Conservation (phyloP, 495 filamentous ascomycete species). For the Penicillium lividum region DNA sequence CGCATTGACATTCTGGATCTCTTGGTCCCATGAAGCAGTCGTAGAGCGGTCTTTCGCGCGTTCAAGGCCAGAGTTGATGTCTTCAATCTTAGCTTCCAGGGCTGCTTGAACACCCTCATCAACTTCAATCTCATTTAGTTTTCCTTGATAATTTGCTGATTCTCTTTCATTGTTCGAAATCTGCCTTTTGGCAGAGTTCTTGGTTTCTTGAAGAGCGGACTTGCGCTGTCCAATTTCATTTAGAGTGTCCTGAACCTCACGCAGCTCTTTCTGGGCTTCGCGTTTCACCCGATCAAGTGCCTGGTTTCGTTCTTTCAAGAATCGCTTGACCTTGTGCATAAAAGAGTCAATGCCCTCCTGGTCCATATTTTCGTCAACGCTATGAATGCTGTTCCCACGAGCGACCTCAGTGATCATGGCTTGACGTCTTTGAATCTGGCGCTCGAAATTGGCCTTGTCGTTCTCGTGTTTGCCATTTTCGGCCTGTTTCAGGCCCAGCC, state of each 20-base stretch:
- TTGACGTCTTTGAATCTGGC: slow-evolving; percentile 67
- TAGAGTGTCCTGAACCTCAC: slow-evolving; percentile 63
- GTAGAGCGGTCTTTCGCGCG: slow-evolving; percentile 62
- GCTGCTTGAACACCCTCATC: slow-evolving; percentile 81
- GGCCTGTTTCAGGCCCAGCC: slow-evolving; percentile 69
- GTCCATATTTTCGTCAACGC: slow-evolving; percentile 76
- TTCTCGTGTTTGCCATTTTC: slow-evolving; percentile 85
- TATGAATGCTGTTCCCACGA: slow-evolving; percentile 76
- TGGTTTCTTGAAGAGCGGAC: slow-evolving; percentile 67
- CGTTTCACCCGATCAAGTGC: slow-evolving; percentile 71
- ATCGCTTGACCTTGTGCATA: slow-evolving; percentile 71
- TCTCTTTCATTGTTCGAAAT: slow-evolving; percentile 71
- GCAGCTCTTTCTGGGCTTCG: slow-evolving; percentile 69
- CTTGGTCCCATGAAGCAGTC: slow-evolving; percentile 64
- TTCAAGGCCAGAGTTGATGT: slow-evolving; percentile 62
- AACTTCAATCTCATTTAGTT: slow-evolving; percentile 67
- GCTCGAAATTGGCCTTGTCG: slow-evolving; percentile 82
- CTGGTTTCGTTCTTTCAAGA: slow-evolving; percentile 73
- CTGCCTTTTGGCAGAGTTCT: slow-evolving; percentile 64
- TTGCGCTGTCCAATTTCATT: slow-evolving; percentile 69
- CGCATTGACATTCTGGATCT: slow-evolving; percentile 61
- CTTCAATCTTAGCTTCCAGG: slow-evolving; percentile 69
- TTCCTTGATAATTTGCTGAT: slow-evolving; percentile 58
- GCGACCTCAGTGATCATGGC: slow-evolving; percentile 76
- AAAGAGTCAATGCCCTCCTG: slow-evolving; percentile 74